A percentile compares a stretch with the other conserved stretches of the same genome.
Conservation (phyloP, 1,139 yeast genomes). For the Pichia cactophila region DNA sequence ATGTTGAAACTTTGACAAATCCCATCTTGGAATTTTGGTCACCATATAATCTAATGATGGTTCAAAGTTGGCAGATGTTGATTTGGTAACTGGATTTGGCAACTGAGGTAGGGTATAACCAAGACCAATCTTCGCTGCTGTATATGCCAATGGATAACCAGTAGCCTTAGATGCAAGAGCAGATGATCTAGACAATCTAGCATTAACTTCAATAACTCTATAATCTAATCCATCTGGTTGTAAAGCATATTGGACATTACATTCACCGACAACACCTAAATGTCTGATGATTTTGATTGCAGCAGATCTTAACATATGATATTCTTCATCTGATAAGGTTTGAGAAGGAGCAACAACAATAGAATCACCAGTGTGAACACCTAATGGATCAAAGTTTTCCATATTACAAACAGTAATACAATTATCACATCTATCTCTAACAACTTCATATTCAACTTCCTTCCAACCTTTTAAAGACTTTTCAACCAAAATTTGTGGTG, state of each 20-base stretch:
- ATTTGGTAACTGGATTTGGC: conserved; percentile 93
- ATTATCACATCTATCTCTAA: conserved; percentile 91
- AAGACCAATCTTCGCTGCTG: conserved; percentile 94
- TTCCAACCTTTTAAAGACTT: conserved; percentile 98
- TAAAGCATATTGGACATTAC: conserved; percentile 95
- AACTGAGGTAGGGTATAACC: conserved; percentile 93
- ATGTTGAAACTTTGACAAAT: conserved; percentile 87
- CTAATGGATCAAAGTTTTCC: conserved; percentile 98
- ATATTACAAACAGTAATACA: conserved; percentile 98
- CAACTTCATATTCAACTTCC: conserved; percentile 98
- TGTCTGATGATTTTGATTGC: conserved; percentile 97
- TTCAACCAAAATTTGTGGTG: conserved; percentile 95
- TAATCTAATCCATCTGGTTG: conserved; percentile 94
- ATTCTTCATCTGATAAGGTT: conserved; percentile 93
- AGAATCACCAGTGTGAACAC: conserved; percentile 98
- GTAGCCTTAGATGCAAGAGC: conserved; percentile 98
- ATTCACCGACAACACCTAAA: conserved; percentile 97
- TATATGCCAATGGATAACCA: conserved; percentile 96
- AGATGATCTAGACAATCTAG: conserved; percentile 93
- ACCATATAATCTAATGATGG: conserved; percentile 96
- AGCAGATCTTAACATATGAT: conserved; percentile 95
- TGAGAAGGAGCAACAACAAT: conserved; percentile 99
- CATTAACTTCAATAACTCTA: conserved; percentile 96
- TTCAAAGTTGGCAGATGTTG: conserved; percentile 94
- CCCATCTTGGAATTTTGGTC: conserved; percentile 98